A percentile compares a stretch with the other conserved stretches of the same genome.
These are phyloP conservation scores for Dictyostelium purpureum DNA, from an alignment of 78 protist genomes.

Conservation along the genomic window DNA sequence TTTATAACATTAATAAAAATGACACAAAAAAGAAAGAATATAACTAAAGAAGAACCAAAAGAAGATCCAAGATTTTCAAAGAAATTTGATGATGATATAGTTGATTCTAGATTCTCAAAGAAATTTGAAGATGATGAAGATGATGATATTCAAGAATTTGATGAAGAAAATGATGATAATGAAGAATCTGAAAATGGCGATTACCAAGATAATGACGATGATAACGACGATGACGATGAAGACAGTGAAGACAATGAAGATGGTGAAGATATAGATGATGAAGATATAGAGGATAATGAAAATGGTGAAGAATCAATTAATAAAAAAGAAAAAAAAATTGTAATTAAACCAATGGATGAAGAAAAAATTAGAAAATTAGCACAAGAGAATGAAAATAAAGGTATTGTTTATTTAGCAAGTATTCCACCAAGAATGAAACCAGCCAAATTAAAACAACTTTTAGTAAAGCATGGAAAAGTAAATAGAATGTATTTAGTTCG, in stretches of 20 bases:
- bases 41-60: not conserved
- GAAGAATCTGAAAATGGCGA: constrained; percentile 10
- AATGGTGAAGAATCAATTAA: not conserved
- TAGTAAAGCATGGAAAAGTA: constrained; percentile 48
- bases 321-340: constrained; percentile 20
- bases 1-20: too few species aligned
- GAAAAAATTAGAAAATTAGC: constrained; percentile 32
- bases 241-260: not conserved
- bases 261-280: not conserved
- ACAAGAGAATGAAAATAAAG: constrained; percentile 56
- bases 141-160: not conserved
- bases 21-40: too few species aligned
- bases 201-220: constrained; percentile 20
- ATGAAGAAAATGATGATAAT: not conserved
- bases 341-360: constrained; percentile 40
- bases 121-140: not conserved
- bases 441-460: constrained; percentile 32
- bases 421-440: constrained; percentile 66
- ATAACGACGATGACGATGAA: not conserved
- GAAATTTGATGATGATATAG: not conserved
- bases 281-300: not conserved
- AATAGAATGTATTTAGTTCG: constrained; percentile 61
- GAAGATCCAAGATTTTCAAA: not conserved
- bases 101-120: not conserved
- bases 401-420: constrained; percentile 51